These are phyloP conservation scores for Allomyces javanicus DNA, from an alignment of 192 early-diverging fungal genomes.

Conservation along the genomic window DNA sequence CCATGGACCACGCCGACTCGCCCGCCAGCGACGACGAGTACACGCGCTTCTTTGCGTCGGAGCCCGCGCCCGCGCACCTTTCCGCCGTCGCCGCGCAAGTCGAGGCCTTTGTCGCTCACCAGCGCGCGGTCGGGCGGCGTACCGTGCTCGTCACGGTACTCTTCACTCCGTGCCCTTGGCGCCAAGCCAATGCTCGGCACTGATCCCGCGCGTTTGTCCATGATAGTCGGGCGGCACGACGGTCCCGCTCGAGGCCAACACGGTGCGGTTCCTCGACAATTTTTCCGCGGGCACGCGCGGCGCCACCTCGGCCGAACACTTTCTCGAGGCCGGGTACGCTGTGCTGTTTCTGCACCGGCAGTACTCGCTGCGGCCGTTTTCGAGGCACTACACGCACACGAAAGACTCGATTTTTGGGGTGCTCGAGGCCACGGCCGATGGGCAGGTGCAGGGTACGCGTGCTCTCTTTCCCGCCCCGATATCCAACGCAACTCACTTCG, in stretches of 20 bases:
- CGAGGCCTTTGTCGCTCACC: slow-evolving; percentile 32
- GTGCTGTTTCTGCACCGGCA: slow-evolving; percentile 93
- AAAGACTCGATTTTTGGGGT: slow-evolving; percentile 63
- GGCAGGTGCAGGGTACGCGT: no score
- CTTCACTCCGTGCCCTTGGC: slow-evolving; percentile 9
- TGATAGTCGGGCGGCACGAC: slow-evolving; percentile 88
- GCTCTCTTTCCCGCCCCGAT: no score
- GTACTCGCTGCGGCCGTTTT: slow-evolving; percentile 78
- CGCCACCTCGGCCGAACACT: slow-evolving; percentile 80
- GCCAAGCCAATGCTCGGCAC: slow-evolving; percentile 5
- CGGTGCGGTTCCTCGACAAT: slow-evolving; percentile 97
- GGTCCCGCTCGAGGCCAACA: slow-evolving; percentile 84
- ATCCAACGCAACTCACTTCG: no score
- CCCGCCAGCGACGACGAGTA: no score
- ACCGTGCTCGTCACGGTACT: slow-evolving; percentile 73
- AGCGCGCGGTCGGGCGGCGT: slow-evolving; percentile 24
- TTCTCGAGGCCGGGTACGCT: slow-evolving; percentile 68
- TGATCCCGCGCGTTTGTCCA: no score
- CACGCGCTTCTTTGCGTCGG: slow-evolving; percentile 41
- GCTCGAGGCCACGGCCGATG: slow-evolving; percentile 14
- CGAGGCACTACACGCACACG: slow-evolving; percentile 70
- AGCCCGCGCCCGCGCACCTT: slow-evolving; percentile 42
- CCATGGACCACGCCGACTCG: no score
- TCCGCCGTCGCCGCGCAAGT: slow-evolving; percentile 31
- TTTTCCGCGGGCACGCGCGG: slow-evolving; percentile 93